Evolutionary conservation across 345 rosid genomes (phyloP).

Genomic region (Raphanus sativus): DNA sequence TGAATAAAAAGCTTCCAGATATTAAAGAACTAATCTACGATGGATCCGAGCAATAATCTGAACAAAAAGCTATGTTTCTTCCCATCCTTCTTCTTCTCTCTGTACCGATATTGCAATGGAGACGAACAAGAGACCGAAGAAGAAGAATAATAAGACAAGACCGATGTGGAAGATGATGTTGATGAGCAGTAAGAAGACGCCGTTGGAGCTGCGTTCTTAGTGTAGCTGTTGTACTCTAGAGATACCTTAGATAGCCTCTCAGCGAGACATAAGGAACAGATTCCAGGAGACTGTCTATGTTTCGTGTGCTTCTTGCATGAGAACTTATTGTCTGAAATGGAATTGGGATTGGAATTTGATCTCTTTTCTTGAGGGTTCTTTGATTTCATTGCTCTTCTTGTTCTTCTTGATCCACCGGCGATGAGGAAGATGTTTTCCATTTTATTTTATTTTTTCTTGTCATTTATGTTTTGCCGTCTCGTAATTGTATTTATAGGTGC

Average conservation of each 20-base stretch:
- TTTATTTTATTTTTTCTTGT: not conserved
- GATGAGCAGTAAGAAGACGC: conserved; percentile 16
- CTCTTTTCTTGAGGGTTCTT: conserved; percentile 19
- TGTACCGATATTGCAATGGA: conserved; percentile 33
- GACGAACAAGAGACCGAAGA: conserved; percentile 37
- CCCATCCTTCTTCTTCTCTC: conserved; percentile 29
- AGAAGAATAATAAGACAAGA: conserved; percentile 33
- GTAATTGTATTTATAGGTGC: conserved; percentile 11
- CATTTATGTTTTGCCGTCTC: not conserved
- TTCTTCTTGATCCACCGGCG: conserved; percentile 15
- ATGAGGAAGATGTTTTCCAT: conserved; percentile 37
- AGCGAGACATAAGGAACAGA: conserved; percentile 37
- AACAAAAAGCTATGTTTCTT: conserved; percentile 36
- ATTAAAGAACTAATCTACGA: conserved; percentile 29
- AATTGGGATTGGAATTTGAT: conserved; percentile 18
- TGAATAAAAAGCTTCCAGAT: not conserved
- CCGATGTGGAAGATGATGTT: conserved; percentile 19
- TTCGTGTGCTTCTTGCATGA: conserved; percentile 41
- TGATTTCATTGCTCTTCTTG: conserved; percentile 19
- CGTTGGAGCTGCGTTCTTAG: conserved; percentile 18
- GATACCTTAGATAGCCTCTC: conserved; percentile 35
- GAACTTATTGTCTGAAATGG: conserved; percentile 30
- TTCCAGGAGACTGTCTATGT: conserved; percentile 39
- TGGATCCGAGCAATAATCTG: conserved; percentile 39
- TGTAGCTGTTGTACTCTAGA: conserved; percentile 20